These are phyloP conservation scores for Casuarina equisetifolia DNA, from an alignment of 306 rosid species.

Conservation along the genomic window DNA sequence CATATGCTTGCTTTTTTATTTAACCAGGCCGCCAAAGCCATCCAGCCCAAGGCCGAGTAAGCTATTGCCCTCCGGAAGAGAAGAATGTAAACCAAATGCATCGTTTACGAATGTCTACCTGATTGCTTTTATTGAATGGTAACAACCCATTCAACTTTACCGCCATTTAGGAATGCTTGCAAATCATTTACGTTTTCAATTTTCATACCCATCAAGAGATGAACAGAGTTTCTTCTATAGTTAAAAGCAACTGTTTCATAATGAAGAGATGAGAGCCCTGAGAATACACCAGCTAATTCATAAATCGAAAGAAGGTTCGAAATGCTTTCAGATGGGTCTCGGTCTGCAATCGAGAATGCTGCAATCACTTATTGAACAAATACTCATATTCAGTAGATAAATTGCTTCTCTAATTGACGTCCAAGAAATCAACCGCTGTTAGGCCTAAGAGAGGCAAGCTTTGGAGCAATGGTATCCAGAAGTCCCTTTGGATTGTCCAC, in stretches of 20 bases:
- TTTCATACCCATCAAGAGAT: too few species aligned
- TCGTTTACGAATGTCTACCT: too few species aligned
- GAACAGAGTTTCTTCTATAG: too few species aligned
- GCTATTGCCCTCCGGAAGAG: too few species aligned
- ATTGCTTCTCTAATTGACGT: constrained; percentile 1
- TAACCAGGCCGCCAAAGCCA: too few species aligned
- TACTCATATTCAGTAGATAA: constrained; percentile 7
- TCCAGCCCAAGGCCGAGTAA: too few species aligned
- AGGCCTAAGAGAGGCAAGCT: constrained; percentile 52
- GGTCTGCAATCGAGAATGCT: background rate
- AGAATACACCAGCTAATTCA: background rate
- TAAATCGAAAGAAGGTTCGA: background rate
- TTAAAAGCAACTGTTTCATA: background rate
- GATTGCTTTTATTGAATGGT: too few species aligned
- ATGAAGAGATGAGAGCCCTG: background rate
- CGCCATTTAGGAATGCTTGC: background rate
- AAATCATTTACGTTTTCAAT: too few species aligned
- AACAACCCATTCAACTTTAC: background rate
- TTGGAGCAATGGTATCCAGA: constrained; percentile 73
- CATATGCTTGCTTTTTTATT: too few species aligned
- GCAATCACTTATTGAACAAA: background rate
- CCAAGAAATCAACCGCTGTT: constrained; percentile 19
- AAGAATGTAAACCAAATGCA: too few species aligned
- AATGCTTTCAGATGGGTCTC: background rate
- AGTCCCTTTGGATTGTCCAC: constrained; percentile 90